phyloP scores from a whole-genome alignment of 768 basidiomycete species.

The Mrakia gelida region DNA sequence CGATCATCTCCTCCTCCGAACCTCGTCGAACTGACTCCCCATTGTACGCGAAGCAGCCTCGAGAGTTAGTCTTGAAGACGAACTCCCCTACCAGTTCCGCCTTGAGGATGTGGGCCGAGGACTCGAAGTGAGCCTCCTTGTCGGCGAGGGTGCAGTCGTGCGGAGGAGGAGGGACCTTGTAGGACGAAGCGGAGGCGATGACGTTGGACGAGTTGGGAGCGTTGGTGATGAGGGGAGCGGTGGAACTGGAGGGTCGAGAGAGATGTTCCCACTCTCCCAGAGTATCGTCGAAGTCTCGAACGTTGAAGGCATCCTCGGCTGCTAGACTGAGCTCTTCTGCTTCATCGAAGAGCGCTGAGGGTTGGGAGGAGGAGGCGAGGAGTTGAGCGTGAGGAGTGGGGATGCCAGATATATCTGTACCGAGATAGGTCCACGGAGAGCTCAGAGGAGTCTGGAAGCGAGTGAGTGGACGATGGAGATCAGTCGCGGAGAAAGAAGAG shows the following conservation, averaged over 20 bases:
- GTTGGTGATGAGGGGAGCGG: background rate
- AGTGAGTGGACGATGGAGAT: background rate
- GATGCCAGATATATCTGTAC: background rate
- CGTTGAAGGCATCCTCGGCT: conserved; percentile 2
- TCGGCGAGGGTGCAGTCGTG: conserved; percentile 1
- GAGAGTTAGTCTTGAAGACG: background rate
- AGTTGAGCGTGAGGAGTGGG: conserved; percentile 1
- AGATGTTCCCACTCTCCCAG: background rate
- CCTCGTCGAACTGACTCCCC: background rate
- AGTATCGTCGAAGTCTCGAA: background rate
- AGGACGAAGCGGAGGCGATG: background rate
- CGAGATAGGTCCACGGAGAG: conserved; percentile 13
- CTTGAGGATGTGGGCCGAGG: background rate
- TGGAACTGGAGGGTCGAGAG: background rate
- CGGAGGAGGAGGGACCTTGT: background rate
- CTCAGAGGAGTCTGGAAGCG: background rate
- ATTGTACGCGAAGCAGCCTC: background rate
- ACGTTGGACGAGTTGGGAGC: background rate
- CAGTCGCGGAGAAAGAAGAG: background rate
- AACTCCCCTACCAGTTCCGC: conserved; percentile 6
- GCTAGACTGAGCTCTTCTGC: background rate
- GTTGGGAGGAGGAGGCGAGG: background rate
- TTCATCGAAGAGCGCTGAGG: background rate
- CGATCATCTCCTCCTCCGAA: background rate
- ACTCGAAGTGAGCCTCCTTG: background rate